A percentile compares a stretch with the other conserved stretches of the same genome.
These are phyloP conservation scores for Hypoxylon rickii DNA, from an alignment of 495 filamentous ascomycete species.

Conservation along the genomic window DNA sequence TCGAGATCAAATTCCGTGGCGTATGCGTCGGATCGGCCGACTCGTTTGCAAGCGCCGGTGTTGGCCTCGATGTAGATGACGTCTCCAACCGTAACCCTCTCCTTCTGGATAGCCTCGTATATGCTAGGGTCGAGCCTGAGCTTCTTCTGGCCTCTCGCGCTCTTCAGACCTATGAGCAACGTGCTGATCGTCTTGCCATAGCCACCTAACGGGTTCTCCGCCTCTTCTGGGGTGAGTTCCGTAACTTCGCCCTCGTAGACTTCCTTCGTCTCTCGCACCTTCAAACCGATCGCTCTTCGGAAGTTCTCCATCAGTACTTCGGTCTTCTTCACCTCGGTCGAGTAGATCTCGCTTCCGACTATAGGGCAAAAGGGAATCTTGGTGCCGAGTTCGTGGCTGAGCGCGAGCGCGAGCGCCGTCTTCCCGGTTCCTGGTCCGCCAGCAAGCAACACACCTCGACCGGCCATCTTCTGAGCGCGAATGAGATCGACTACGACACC, in stretches of 20 bases:
- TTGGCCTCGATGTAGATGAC: constrained; percentile 99
- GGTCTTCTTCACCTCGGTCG: constrained; percentile 97
- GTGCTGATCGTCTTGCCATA: constrained; percentile 95
- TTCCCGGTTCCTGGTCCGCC: constrained; percentile 94
- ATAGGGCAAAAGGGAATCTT: constrained; percentile 98
- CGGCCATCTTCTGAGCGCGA: constrained; percentile 94
- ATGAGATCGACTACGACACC: constrained; percentile 95
- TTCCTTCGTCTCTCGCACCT: constrained; percentile 96
- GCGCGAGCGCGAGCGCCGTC: constrained; percentile 91
- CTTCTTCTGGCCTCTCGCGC: constrained; percentile 93
- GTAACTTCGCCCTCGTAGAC: constrained; percentile 98
- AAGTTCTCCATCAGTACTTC: constrained; percentile 99
- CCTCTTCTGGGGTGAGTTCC: constrained; percentile 92
- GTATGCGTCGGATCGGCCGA: constrained; percentile 93
- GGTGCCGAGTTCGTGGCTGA: constrained; percentile 92
- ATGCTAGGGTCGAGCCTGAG: constrained; percentile 94
- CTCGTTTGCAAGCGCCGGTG: constrained; percentile 94
- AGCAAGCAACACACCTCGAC: constrained; percentile 87
- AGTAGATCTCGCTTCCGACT: constrained; percentile 95
- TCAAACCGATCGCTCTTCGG: constrained; percentile 89
- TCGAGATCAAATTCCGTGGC: constrained; percentile 98
- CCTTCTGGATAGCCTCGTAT: constrained; percentile 98
- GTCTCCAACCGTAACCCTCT: constrained; percentile 92
- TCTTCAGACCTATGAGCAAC: constrained; percentile 86
- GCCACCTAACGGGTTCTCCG: constrained; percentile 95